phyloP scores from a whole-genome alignment of 345 rosid genomes.

The Acer campestre region DNA sequence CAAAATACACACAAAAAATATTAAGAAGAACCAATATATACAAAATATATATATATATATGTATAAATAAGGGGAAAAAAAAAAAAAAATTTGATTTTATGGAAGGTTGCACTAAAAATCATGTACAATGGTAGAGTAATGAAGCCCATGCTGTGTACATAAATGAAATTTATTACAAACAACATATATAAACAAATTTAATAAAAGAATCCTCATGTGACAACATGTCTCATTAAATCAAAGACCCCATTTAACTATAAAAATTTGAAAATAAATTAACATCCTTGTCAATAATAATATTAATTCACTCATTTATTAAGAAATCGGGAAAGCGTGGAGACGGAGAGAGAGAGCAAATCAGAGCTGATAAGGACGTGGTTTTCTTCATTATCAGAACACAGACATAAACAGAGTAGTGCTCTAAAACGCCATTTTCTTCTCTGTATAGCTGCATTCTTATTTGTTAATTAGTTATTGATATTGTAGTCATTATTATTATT shows the following conservation, averaged over 20 bases:
- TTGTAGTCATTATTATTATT: background rate
- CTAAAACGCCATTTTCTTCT: background rate
- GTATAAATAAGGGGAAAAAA: too few relatives aligned
- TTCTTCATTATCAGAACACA: too few relatives aligned
- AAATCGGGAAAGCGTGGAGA: background rate
- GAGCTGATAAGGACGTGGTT: slow-evolving; percentile 17
- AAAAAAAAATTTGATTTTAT: too few relatives aligned
- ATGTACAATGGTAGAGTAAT: background rate
- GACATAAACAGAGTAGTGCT: too few relatives aligned
- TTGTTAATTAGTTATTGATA: background rate
- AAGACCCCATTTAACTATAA: background rate
- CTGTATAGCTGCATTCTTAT: background rate
- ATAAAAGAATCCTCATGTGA: background rate
- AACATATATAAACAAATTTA: background rate
- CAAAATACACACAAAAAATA: too few relatives aligned
- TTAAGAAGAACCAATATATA: too few relatives aligned
- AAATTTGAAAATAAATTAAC: background rate
- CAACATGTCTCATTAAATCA: background rate
- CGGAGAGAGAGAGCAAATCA: background rate
- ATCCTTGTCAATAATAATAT: background rate
- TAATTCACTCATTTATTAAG: background rate
- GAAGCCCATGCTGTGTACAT: background rate
- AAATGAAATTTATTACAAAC: background rate
- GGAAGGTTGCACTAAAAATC: too few relatives aligned
- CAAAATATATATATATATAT: too few relatives aligned